These are phyloP conservation scores for Lipomyces orientalis DNA, from an alignment of 805 yeast species.

Conservation along the genomic window DNA sequence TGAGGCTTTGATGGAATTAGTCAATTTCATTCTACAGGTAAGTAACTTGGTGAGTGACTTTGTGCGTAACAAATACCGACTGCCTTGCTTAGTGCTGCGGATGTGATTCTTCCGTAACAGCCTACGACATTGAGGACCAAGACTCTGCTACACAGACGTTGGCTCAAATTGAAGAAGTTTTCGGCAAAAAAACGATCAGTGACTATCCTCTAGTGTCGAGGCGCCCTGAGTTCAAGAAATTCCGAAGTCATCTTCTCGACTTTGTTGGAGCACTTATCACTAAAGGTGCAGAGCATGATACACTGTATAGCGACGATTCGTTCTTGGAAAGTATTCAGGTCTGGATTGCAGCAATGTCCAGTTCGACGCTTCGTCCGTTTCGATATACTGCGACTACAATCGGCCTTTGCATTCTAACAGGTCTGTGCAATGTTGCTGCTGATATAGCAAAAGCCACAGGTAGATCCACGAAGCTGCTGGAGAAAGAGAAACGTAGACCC, in stretches of 20 bases:
- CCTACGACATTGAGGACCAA: conserved; percentile 74
- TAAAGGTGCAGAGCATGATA: conserved; percentile 65
- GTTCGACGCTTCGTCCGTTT: conserved; percentile 71
- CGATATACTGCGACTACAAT: conserved; percentile 69
- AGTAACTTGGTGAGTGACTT: not conserved
- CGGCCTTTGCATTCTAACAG: conserved; percentile 64
- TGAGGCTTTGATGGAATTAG: conserved; percentile 61
- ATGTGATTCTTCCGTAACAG: conserved; percentile 47
- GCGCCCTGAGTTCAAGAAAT: conserved; percentile 53
- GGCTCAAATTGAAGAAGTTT: conserved; percentile 64
- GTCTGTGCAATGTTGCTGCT: conserved; percentile 58
- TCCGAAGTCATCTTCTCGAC: conserved; percentile 59
- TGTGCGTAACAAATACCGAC: not conserved
- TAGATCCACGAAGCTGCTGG: conserved; percentile 49
- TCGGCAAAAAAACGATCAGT: conserved; percentile 55
- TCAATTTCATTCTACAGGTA: conserved; percentile 68
- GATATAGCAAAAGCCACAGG: conserved; percentile 48
- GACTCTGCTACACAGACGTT: conserved; percentile 77
- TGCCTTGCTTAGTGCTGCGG: conserved; percentile 32
- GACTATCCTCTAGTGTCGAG: conserved; percentile 71
- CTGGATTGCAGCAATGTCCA: conserved; percentile 78
- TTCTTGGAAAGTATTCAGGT: conserved; percentile 64
- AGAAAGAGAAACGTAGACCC: conserved; percentile 45
- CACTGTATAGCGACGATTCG: conserved; percentile 52
- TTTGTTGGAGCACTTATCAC: conserved; percentile 61